Evolutionary conservation across 805 yeast species (phyloP), one percentile per base, ranked within the genome.

Genomic region (Wickerhamiella bombiphila): DNA sequence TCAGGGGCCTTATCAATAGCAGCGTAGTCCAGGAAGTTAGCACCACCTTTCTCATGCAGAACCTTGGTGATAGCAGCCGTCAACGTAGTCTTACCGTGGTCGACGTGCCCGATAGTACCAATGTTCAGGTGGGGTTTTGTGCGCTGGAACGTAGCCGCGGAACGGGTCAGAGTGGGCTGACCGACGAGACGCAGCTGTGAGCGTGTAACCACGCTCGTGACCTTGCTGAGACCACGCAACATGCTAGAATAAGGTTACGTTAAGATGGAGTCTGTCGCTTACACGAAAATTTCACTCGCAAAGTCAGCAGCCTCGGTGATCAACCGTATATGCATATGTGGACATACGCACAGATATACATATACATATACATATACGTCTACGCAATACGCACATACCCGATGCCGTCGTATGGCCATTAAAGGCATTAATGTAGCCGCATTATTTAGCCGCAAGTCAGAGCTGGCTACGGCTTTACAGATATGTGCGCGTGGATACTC

Each of bases 31-130:
- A 85, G 70, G 72, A 91, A 88, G 54, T 66, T 69, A 48, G 97
- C 97, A 59, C 93, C 94, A 56, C 95, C 96, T 54, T 70, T 69
- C 53, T 70, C 74, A 36, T 96, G 70, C 47, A 88, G 70, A 42
- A 82, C 86, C 70, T 91, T 88, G 66, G 97, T 88, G 70, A 88
- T 86, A 55, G 97, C 97, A 49, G 97, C 98, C 43, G 98, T 91
- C 58, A 88, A 71, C 39, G 97, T 86, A 54, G 97, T 86, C 68
- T 88, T 88, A 64, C 98, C 98, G 66, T 88, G 97, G 69, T 88
- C 98, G 50, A 88, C 97, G 63, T 88, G 97, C 51, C 97, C 97
- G 61, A 88, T 88, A 59, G 97, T 88, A 68, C 97, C 98, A 52
- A 88, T 72, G 66, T 88, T 88, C 52, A 88, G 77, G 60, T 88